phyloP scores from a whole-genome alignment of 768 basidiomycete species.

The Pulveroboletus sp. region DNA sequence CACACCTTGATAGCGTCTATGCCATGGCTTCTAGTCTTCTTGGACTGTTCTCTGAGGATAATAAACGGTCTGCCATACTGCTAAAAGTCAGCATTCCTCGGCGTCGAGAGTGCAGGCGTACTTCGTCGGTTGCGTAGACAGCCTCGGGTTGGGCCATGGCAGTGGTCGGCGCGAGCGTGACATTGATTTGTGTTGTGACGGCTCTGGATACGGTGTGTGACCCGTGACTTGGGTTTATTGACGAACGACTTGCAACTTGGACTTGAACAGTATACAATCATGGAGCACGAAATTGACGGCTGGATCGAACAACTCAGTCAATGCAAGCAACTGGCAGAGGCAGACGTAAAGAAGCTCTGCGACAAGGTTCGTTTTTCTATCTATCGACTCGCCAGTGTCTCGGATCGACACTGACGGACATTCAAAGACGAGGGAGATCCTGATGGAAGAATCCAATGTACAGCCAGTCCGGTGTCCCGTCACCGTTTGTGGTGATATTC shows the following conservation, averaged over 20 bases:
- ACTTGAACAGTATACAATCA: conserved; percentile 20
- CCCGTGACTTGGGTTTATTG: conserved; percentile 22
- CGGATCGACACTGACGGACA: conserved; percentile 16
- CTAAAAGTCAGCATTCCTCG: conserved; percentile 7
- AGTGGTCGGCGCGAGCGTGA: conserved; percentile 19
- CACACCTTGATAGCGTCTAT: conserved; percentile 90
- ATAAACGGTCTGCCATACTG: conserved; percentile 97
- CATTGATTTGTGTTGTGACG: conserved; percentile 25
- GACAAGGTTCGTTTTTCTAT: conserved; percentile 72
- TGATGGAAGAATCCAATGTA: conserved; percentile 99
- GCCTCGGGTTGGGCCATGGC: conserved; percentile 50
- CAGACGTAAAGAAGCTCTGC: conserved; percentile 95
- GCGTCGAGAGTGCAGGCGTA: conserved; percentile 22
- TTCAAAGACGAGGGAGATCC: conserved; percentile 87
- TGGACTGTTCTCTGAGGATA: conserved; percentile 90
- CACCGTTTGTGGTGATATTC: conserved; percentile 99
- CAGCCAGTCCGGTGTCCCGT: conserved; percentile 98
- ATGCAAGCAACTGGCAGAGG: conserved; percentile 94
- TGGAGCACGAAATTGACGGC: conserved; percentile 79
- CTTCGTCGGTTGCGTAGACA: conserved; percentile 85
- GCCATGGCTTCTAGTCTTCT: conserved; percentile 89
- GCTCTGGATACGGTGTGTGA: conserved; percentile 23
- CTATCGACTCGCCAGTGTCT: not conserved
- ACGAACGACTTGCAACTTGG: conserved; percentile 20
- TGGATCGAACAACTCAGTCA: conserved; percentile 97